Percentiles rank a stretch among this genome's conserved stretches.
phyloP scores from a whole-genome alignment of 441 rosid species.

The Pelargonium australe region DNA sequence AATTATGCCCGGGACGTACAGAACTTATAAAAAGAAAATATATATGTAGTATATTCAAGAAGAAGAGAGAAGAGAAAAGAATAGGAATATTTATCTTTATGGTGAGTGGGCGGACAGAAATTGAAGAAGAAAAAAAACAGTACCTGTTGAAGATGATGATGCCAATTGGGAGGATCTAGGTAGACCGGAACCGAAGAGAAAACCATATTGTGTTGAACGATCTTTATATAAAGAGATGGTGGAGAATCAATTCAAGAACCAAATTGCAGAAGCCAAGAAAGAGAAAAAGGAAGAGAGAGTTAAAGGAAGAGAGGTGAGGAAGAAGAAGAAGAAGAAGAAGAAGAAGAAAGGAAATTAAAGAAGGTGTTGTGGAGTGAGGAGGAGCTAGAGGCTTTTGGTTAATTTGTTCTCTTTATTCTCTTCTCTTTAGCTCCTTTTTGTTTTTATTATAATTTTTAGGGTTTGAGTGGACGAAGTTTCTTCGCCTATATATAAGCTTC shows the following conservation, averaged over 20 bases:
- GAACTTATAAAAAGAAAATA: slow-evolving; percentile 28
- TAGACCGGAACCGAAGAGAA: slow-evolving; percentile 50
- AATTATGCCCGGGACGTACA: too few relatives aligned
- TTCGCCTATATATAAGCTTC: slow-evolving; percentile 46
- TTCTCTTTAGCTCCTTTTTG: slow-evolving; percentile 31
- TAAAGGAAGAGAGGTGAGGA: slow-evolving; percentile 28
- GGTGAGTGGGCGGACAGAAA: slow-evolving; percentile 15
- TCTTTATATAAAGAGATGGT: slow-evolving; percentile 36
- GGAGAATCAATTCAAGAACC: slow-evolving; percentile 41
- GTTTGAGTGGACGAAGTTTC: slow-evolving; percentile 29
- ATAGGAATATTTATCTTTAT: slow-evolving; percentile 38
- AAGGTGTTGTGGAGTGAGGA: too few relatives aligned
- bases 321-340: background rate
- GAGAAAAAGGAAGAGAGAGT: slow-evolving; percentile 32
- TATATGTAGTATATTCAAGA: slow-evolving; percentile 43
- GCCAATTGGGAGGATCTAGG: slow-evolving; percentile 57
- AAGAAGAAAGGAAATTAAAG: too few relatives aligned
- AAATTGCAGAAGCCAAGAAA: slow-evolving; percentile 30
- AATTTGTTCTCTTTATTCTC: slow-evolving; percentile 19
- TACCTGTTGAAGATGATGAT: slow-evolving; percentile 35
- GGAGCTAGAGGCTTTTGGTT: slow-evolving; percentile 19
- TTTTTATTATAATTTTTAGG: slow-evolving; percentile 42
- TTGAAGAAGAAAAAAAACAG: slow-evolving; percentile 15
- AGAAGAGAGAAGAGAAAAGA: slow-evolving; percentile 32
- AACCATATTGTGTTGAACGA: slow-evolving; percentile 31